Percentiles rank a stretch among this genome's conserved stretches.
phyloP scores from a whole-genome alignment of 2,329 filamentous ascomycete genomes.

The Camptophora hylomeconis region DNA sequence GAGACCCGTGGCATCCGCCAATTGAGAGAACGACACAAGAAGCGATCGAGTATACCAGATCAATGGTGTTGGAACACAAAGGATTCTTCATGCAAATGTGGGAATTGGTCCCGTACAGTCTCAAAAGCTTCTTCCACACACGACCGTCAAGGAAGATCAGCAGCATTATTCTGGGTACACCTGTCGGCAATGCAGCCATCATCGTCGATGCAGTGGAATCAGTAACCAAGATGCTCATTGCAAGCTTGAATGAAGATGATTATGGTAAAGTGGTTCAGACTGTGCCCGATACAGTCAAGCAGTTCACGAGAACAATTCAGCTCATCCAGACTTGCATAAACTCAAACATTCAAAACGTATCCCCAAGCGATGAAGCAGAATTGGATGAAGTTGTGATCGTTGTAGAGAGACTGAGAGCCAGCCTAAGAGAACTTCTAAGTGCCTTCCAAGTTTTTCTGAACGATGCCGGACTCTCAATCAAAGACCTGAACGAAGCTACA shows the following conservation, averaged over 20 bases:
- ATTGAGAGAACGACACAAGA: conserved; percentile 23
- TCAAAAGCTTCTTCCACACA: too few relatives aligned
- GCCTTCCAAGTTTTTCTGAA: conserved; percentile 63
- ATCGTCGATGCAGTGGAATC: conserved; percentile 62
- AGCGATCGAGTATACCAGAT: conserved; percentile 8
- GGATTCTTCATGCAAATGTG: too few relatives aligned
- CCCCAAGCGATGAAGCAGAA: conserved; percentile 18
- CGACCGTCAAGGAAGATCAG: conserved; percentile 51
- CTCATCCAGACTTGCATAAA: conserved; percentile 58
- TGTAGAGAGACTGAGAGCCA: conserved; percentile 48
- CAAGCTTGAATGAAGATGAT: conserved; percentile 65
- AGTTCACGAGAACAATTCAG: conserved; percentile 55
- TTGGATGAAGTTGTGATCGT: conserved; percentile 59
- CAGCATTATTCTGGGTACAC: conserved; percentile 57
- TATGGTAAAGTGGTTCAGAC: conserved; percentile 79
- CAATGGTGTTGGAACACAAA: conserved; percentile 10
- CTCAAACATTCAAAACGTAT: conserved; percentile 14
- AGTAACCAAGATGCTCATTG: conserved; percentile 55
- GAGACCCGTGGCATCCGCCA: conserved; percentile 28
- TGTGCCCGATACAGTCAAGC: conserved; percentile 59
- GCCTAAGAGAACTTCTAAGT: conserved; percentile 51
- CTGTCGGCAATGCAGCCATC: conserved; percentile 55
- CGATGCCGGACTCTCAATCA: conserved; percentile 54
- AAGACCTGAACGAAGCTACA: conserved; percentile 61
- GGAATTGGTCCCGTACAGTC: too few relatives aligned